Conservation (phyloP, 768 basidiomycete species). For the Leucogyrophana mollusca region DNA sequence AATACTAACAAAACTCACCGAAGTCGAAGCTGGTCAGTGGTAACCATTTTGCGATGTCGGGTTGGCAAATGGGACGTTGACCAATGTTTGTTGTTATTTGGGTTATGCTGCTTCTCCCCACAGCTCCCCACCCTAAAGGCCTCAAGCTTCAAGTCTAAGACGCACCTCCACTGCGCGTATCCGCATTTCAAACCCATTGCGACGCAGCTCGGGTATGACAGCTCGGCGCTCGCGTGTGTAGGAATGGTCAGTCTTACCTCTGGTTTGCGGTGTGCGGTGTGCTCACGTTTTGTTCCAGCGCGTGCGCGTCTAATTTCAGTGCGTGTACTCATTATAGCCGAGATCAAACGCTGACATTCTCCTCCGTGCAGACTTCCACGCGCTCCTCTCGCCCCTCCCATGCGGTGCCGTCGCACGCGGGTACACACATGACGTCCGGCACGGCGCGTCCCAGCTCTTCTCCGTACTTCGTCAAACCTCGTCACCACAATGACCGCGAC, state of each 20-base stretch:
- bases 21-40: no score
- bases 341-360: constrained; percentile 1
- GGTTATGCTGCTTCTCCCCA: no score
- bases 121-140: no score
- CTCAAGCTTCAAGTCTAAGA: no score
- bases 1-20: no score
- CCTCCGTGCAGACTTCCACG: constrained; percentile 60
- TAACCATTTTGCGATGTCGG: no score
- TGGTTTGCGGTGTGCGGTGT: no score
- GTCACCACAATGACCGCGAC: constrained; percentile 4
- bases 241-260: constrained; percentile 55
- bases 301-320: no score
- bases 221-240: constrained; percentile 86
- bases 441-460: constrained; percentile 24
- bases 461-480: constrained; percentile 11
- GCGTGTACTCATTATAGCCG: not conserved
- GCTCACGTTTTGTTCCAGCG: no score
- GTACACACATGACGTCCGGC: constrained; percentile 44
- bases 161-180: constrained; percentile 58
- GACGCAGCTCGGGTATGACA: constrained; percentile 92
- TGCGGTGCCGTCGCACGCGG: constrained; percentile 58
- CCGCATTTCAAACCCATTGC: constrained; percentile 77
- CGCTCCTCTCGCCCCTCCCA: constrained; percentile 65
- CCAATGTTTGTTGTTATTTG: no score
- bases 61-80: no score